These are phyloP conservation scores for Alternaria triticina DNA, from an alignment of 2,329 filamentous ascomycete species.

Conservation along the genomic window DNA sequence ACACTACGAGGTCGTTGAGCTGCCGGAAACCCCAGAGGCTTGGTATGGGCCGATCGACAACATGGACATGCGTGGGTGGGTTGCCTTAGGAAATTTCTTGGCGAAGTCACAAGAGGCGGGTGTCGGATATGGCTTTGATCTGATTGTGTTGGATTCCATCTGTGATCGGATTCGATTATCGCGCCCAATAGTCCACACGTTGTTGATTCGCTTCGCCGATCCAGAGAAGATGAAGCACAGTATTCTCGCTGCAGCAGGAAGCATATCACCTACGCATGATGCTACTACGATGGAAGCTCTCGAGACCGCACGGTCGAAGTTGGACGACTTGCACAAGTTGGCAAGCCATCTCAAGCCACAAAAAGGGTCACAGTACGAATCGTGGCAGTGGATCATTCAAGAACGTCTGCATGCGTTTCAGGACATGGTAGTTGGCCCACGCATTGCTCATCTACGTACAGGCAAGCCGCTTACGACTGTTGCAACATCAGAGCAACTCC, in stretches of 20 bases:
- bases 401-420: constrained; percentile 8
- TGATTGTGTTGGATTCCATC: constrained; percentile 25
- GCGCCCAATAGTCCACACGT: constrained; percentile 12
- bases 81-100: constrained; percentile 24
- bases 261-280: neutral
- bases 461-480: constrained; percentile 9
- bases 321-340: constrained; percentile 13
- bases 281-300: constrained; percentile 8
- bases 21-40: constrained; percentile 18
- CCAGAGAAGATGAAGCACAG: constrained; percentile 25
- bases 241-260: neutral
- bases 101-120: neutral
- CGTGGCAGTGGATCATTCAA: constrained; percentile 10
- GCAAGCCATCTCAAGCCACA: constrained; percentile 13
- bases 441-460: constrained; percentile 2
- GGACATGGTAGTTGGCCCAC: constrained; percentile 12
- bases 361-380: constrained; percentile 6
- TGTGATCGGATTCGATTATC: constrained; percentile 19
- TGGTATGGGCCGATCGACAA: constrained; percentile 23
- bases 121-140: constrained; percentile 13
- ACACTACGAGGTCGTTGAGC: constrained; percentile 30
- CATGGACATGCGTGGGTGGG: constrained; percentile 32
- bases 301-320: constrained; percentile 10
- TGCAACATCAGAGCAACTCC: constrained; percentile 7
- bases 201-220: constrained; percentile 19